Conservation (phyloP, 768 basidiomycete species). For the Russula sp. region DNA sequence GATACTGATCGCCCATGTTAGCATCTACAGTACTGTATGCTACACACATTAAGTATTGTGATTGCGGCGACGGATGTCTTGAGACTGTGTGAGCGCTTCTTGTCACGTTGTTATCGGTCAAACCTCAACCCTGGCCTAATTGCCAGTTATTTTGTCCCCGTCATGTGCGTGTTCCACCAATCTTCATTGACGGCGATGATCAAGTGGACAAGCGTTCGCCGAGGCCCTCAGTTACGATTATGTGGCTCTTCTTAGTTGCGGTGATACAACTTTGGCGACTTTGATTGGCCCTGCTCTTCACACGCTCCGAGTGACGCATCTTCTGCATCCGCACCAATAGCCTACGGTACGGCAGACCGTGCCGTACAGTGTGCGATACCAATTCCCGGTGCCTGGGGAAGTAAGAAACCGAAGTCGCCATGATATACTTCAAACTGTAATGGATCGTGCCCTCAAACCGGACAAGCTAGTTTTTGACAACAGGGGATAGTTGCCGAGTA, state of each 20-base stretch:
- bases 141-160: not conserved
- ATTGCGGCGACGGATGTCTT: not conserved
- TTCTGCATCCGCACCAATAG: not conserved
- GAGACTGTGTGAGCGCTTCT: not conserved
- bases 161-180: not conserved
- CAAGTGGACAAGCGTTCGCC: not conserved
- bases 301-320: constrained; percentile 4
- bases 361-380: not conserved
- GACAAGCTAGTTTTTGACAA: not conserved
- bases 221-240: not conserved
- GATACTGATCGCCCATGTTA: too few relatives aligned
- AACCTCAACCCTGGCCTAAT: not conserved
- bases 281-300: constrained; percentile 9
- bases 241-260: not conserved
- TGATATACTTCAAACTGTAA: not conserved
- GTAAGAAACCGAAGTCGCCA: not conserved
- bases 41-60: not conserved
- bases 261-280: not conserved
- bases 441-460: not conserved
- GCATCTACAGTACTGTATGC: not conserved
- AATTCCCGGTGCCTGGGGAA: constrained; percentile 4
- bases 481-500: constrained; percentile 3
- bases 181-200: not conserved
- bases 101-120: not conserved
- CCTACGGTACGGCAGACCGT: not conserved